Evolutionary conservation across 2,329 filamentous ascomycete genomes (phyloP), one percentile per base, ranked within the genome.

Genomic region (Clarireedia paspali): DNA sequence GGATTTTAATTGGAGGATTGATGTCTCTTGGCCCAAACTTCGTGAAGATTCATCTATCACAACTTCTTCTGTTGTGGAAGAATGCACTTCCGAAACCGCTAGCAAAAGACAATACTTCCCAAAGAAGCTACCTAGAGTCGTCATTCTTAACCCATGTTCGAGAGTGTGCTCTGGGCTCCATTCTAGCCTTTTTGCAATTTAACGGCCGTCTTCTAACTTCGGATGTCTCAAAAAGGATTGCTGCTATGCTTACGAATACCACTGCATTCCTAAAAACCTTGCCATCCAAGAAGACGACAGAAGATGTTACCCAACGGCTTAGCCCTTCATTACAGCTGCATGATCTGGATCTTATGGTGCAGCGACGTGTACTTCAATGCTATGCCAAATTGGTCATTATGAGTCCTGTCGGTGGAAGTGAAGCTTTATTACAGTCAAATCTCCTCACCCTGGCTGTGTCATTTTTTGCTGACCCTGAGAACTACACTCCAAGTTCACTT

Each of bases 11-110:
- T 47, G 94, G 95, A 39, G 94, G 95, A 0, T 75, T 99, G 54
- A 97, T 97, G 92, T 91, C 91, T 0, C 79, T 99, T 0, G 94
- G 94, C 0, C 92, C 94, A 4, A 97, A 96, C 70, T 99, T 99
- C 70, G 92, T 97, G 71, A 99, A 99, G 73, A 97, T 97, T 24
- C 94, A 99, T 71, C 79, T 99, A 6, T 92, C 91, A 2, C 94
- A 99, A 68, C 78, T 99, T 23, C 83, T 99, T 55, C 75, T 99
- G 7, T 76, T 99, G 6, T 99, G 94, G 94, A 96, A 96, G 72
- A 99, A 97, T 70, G 92, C 94, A 0, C 78, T 99, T 10, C 92
- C 95, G 0, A 96, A 95, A 67, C 92, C 95, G 5, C 73, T 97
- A n/a, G 86, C 90, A 36, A 95, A 91, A 70, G 92, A 97, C 63